A percentile compares a stretch with the other conserved stretches of the same genome.
phyloP scores from a whole-genome alignment of 768 basidiomycete species.

The Boletus huronensis region DNA sequence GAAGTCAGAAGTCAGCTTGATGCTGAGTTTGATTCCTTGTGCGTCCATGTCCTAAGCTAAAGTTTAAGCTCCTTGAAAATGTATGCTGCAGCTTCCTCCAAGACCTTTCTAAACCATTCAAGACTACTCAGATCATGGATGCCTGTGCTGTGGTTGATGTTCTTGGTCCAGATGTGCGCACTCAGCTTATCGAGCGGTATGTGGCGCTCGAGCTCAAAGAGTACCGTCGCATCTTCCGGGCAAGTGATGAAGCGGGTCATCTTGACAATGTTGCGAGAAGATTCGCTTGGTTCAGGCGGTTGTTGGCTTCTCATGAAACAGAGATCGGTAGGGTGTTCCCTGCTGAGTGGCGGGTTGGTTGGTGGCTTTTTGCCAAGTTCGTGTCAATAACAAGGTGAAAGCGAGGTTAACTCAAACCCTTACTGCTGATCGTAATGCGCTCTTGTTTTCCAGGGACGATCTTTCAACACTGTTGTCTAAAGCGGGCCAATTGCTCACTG shows the following conservation, averaged over 20 bases:
- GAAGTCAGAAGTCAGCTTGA: conserved; percentile 78
- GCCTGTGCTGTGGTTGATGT: conserved; percentile 90
- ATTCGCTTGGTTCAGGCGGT: conserved; percentile 91
- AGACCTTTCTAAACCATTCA: conserved; percentile 64
- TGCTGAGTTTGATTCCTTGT: conserved; percentile 91
- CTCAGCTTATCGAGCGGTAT: conserved; percentile 82
- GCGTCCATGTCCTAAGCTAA: conserved; percentile 32
- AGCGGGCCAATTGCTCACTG: conserved; percentile 64
- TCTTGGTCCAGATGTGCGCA: conserved; percentile 78
- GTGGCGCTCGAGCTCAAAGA: conserved; percentile 89
- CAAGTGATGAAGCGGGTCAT: conserved; percentile 92
- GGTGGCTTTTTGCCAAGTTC: conserved; percentile 80
- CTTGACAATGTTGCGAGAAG: conserved; percentile 91
- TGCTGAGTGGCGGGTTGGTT: conserved; percentile 78
- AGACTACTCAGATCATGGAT: conserved; percentile 63
- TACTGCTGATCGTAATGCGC: not conserved
- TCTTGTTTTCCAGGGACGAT: conserved; percentile 60
- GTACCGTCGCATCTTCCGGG: conserved; percentile 92
- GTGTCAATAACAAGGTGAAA: conserved; percentile 82
- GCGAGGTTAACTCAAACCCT: not conserved
- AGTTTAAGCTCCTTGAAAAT: not conserved
- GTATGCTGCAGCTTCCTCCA: conserved; percentile 65
- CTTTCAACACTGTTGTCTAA: conserved; percentile 78
- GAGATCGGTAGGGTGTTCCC: conserved; percentile 87
- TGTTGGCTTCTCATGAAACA: conserved; percentile 81